phyloP scores from a whole-genome alignment of 1,284 basidiomycete species.

The Cutaneotrichosporon dermatis region DNA sequence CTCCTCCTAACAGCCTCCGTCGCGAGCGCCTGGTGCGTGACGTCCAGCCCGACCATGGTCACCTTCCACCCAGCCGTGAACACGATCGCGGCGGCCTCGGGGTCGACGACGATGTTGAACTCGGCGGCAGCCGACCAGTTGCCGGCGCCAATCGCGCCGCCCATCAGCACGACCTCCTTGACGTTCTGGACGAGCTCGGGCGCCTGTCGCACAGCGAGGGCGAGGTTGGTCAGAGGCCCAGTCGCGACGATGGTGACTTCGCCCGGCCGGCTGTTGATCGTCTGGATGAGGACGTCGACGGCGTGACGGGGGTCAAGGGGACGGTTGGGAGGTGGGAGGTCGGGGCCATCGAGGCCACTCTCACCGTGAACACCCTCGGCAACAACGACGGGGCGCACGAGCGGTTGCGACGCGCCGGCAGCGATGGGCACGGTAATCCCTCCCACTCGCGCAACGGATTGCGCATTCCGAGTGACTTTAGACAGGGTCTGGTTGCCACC shows the following conservation, averaged over 20 bases:
- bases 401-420: conserved; percentile 1
- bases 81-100: conserved; percentile 20
- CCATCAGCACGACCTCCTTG: conserved; percentile 23
- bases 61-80: conserved; percentile 11
- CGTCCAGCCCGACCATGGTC: conserved; percentile 23
- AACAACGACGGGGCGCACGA: conserved; percentile 5
- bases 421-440: conserved; percentile 16
- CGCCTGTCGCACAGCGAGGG: conserved; percentile 11
- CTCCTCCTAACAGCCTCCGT: conserved; percentile 5
- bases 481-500: conserved; percentile 22
- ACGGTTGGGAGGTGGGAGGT: conserved; percentile 3
- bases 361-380: conserved; percentile 14
- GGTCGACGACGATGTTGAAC: conserved; percentile 25
- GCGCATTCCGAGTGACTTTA: conserved; percentile 19
- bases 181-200: conserved; percentile 9
- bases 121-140: conserved; percentile 17
- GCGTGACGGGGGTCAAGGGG: conserved; percentile 12
- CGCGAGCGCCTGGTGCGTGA: conserved; percentile 19
- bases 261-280: conserved; percentile 10
- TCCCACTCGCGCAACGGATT: conserved; percentile 14
- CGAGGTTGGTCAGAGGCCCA: conserved; percentile 24
- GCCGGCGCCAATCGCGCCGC: conserved; percentile 17
- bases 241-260: conserved; percentile 19
- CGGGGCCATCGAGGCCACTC: conserved; percentile 14
- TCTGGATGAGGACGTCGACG: conserved; percentile 15